These are phyloP conservation scores for Linderniella brevidens DNA, from an alignment of 257 asterid genomes.

Conservation along the genomic window DNA sequence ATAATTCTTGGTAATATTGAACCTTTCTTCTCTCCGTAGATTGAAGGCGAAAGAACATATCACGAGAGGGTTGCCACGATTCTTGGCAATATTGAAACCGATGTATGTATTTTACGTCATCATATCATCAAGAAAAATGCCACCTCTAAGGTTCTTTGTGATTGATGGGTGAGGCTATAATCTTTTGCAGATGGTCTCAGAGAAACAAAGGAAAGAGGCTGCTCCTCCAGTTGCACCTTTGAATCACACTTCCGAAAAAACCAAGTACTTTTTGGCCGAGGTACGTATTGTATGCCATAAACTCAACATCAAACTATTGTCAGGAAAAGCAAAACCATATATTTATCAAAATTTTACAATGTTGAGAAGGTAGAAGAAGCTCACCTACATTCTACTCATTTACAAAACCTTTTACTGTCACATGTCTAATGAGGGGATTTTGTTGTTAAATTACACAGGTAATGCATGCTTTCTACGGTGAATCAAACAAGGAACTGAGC, in stretches of 20 bases:
- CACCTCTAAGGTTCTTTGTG: too few relatives aligned
- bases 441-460: conserved; percentile 27
- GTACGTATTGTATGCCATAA: conserved; percentile 24
- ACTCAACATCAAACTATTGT: not conserved
- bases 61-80: conserved; percentile 89
- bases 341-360: too few relatives aligned
- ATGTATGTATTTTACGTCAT: conserved; percentile 29
- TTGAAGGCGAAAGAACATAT: conserved; percentile 83
- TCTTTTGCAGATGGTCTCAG: conserved; percentile 66
- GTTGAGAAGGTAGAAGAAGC: conserved; percentile 1
- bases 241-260: conserved; percentile 42
- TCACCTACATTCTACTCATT: conserved; percentile 3
- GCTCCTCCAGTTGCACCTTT: conserved; percentile 69
- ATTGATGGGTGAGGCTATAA: conserved; percentile 6
- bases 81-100: conserved; percentile 81
- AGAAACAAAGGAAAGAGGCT: conserved; percentile 93
- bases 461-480: conserved; percentile 59
- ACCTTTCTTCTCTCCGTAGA: conserved; percentile 21
- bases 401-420: conserved; percentile 3
- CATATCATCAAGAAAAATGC: too few relatives aligned
- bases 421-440: not conserved
- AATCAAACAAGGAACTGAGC: conserved; percentile 73
- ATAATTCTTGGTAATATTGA: not conserved
- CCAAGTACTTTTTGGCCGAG: conserved; percentile 87
- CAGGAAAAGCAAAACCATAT: not conserved